Evolutionary conservation across 2,329 filamentous ascomycete species (phyloP).

Genomic region (Geosmithia putterillii): DNA sequence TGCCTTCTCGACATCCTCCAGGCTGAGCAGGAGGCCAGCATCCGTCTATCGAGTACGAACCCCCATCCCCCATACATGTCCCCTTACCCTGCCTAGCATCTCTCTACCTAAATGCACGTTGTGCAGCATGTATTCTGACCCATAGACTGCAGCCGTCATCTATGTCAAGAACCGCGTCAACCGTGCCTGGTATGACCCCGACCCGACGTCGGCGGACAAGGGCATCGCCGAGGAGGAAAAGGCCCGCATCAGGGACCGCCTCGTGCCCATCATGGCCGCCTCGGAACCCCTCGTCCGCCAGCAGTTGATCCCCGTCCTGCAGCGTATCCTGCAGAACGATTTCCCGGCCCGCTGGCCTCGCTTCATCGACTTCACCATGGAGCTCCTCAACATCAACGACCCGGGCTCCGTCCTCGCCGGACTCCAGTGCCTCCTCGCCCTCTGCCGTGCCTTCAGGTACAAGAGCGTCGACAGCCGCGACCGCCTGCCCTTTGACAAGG

Average conservation of each 20-base stretch:
- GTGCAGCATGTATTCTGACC: slow-evolving; percentile 6
- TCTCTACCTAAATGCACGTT: no score
- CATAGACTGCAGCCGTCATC: slow-evolving; percentile 58
- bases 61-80: no score
- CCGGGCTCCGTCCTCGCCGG: slow-evolving; percentile 82
- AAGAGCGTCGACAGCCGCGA: slow-evolving; percentile 67
- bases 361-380: slow-evolving; percentile 86
- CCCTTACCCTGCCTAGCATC: background rate
- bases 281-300: slow-evolving; percentile 73
- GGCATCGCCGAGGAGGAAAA: slow-evolving; percentile 85
- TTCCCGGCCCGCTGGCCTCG: slow-evolving; percentile 90
- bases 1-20: slow-evolving; percentile 84
- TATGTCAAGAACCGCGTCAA: slow-evolving; percentile 97
- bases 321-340: slow-evolving; percentile 92
- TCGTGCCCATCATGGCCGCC: slow-evolving; percentile 78
- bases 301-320: slow-evolving; percentile 86
- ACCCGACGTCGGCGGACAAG: background rate
- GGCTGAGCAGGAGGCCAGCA: slow-evolving; percentile 70
- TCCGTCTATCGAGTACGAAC: slow-evolving; percentile 74
- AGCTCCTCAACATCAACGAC: slow-evolving; percentile 78
- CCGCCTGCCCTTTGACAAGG: slow-evolving; percentile 82
- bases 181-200: slow-evolving; percentile 70
- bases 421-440: slow-evolving; percentile 83
- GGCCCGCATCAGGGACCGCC: slow-evolving; percentile 68
- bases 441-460: slow-evolving; percentile 92